Percentiles rank a stretch among this genome's conserved stretches.
These are phyloP conservation scores for Aspergillus sp. DNA, from an alignment of 2,329 filamentous ascomycete genomes.

Conservation along the genomic window DNA sequence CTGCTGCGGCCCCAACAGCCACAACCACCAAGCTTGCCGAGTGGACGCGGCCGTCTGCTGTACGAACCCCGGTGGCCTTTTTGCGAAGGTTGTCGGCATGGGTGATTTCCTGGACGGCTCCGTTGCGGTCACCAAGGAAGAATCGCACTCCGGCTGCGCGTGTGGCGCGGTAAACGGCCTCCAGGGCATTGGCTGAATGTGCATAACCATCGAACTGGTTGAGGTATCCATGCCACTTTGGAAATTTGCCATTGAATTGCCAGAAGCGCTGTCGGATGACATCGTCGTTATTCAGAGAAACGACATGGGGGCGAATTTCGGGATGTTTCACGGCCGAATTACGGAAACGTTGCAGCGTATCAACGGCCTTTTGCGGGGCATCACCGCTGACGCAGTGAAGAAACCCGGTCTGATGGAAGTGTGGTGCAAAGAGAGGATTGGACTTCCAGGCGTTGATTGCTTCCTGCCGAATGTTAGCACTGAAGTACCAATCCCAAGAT, in stretches of 20 bases:
- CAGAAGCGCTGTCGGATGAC: conserved; percentile 46
- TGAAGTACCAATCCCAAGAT: neutral
- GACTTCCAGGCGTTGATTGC: conserved; percentile 54
- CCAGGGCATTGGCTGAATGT: conserved; percentile 53
- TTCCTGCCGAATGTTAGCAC: conserved; percentile 31
- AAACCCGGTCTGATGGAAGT: conserved; percentile 53
- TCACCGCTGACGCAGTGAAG: conserved; percentile 50
- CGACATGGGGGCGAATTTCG: conserved; percentile 41
- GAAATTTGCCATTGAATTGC: conserved; percentile 50
- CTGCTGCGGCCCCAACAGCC: conserved; percentile 51
- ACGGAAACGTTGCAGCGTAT: conserved; percentile 44
- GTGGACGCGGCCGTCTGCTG: conserved; percentile 38
- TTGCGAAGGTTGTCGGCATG: conserved; percentile 21
- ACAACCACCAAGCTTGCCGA: conserved; percentile 46
- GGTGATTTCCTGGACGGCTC: conserved; percentile 39
- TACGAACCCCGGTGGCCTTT: conserved; percentile 35
- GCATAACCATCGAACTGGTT: conserved; percentile 59
- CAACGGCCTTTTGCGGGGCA: conserved; percentile 49
- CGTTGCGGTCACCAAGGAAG: conserved; percentile 41
- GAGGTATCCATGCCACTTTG: conserved; percentile 58
- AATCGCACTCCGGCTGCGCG: conserved; percentile 43
- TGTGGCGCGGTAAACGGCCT: conserved; percentile 45
- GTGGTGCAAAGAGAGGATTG: conserved; percentile 50
- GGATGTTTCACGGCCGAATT: conserved; percentile 34
- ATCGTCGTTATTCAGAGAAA: conserved; percentile 31